phyloP scores from a whole-genome alignment of 2,329 filamentous ascomycete genomes.

The Claviceps paspali region DNA sequence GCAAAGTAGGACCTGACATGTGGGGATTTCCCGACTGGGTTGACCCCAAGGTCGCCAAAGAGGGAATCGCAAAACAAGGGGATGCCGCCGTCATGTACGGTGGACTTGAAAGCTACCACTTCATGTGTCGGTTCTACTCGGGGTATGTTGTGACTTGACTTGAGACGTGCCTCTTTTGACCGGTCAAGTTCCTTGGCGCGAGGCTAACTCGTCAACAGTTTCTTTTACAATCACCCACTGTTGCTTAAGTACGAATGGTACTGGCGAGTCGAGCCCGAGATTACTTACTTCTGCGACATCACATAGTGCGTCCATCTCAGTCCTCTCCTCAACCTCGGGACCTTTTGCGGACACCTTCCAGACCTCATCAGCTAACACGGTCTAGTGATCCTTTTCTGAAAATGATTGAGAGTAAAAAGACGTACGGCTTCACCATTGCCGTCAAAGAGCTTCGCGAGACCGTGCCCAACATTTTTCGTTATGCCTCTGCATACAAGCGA shows the following conservation, averaged over 20 bases:
- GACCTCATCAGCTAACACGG: background rate
- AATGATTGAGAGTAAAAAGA: slow-evolving; percentile 92
- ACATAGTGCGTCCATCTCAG: slow-evolving; percentile 54
- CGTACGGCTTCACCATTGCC: slow-evolving; percentile 96
- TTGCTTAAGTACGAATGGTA: slow-evolving; percentile 98
- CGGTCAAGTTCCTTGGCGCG: background rate
- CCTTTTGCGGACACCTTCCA: too few relatives aligned
- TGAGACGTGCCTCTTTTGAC: background rate
- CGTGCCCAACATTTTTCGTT: slow-evolving; percentile 95
- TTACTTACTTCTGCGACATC: slow-evolving; percentile 99
- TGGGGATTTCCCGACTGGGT: slow-evolving; percentile 98
- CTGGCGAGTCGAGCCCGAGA: slow-evolving; percentile 96
- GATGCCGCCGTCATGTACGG: slow-evolving; percentile 98
- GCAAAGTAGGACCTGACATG: slow-evolving; percentile 76
- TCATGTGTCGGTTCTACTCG: slow-evolving; percentile 99
- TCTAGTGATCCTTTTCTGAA: slow-evolving; percentile 68
- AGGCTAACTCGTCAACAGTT: slow-evolving; percentile 30
- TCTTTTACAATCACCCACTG: slow-evolving; percentile 94
- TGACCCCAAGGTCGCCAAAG: slow-evolving; percentile 81
- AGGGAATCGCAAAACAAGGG: slow-evolving; percentile 92
- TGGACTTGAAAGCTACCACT: slow-evolving; percentile 94
- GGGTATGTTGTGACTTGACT: slow-evolving; percentile 43
- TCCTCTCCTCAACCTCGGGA: background rate
- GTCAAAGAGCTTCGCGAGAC: slow-evolving; percentile 97
- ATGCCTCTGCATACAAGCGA: slow-evolving; percentile 95